These are phyloP conservation scores for Sugiyamaella neomexicana DNA, from an alignment of 1,139 yeast species.

Conservation along the genomic window DNA sequence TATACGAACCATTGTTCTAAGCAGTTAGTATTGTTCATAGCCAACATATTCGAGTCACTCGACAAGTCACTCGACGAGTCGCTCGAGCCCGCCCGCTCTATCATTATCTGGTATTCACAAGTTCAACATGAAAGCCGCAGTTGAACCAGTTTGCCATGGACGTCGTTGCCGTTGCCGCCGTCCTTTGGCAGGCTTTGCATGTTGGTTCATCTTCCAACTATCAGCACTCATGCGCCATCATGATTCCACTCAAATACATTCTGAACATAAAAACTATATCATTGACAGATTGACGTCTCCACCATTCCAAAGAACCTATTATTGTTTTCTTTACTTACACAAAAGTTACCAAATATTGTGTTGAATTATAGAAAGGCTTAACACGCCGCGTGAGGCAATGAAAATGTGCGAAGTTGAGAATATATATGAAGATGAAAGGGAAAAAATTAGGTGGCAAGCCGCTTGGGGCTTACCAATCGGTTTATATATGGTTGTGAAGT, in stretches of 20 bases:
- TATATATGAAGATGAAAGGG: background rate
- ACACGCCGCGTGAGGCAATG: slow-evolving; percentile 17
- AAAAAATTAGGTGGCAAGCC: slow-evolving; percentile 3
- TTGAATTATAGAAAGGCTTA: slow-evolving; percentile 5
- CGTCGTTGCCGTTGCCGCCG: slow-evolving; percentile 1
- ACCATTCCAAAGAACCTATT: background rate
- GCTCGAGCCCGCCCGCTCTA: no score
- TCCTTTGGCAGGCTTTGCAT: background rate
- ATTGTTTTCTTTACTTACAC: slow-evolving; percentile 2
- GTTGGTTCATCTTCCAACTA: background rate
- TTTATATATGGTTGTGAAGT: background rate
- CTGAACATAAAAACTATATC: background rate
- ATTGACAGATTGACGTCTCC: background rate
- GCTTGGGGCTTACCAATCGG: slow-evolving; percentile 8
- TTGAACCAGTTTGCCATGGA: background rate
- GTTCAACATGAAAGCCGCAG: slow-evolving; percentile 4
- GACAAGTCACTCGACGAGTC: no score
- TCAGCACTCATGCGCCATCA: background rate
- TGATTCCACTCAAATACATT: background rate
- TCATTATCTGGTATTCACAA: no score
- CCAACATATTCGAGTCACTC: no score
- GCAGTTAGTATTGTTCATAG: background rate
- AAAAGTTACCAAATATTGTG: background rate
- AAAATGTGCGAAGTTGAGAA: slow-evolving; percentile 1
- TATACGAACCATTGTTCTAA: background rate